Conservation (phyloP, 768 basidiomycete species). For the Auricularia cornea region DNA sequence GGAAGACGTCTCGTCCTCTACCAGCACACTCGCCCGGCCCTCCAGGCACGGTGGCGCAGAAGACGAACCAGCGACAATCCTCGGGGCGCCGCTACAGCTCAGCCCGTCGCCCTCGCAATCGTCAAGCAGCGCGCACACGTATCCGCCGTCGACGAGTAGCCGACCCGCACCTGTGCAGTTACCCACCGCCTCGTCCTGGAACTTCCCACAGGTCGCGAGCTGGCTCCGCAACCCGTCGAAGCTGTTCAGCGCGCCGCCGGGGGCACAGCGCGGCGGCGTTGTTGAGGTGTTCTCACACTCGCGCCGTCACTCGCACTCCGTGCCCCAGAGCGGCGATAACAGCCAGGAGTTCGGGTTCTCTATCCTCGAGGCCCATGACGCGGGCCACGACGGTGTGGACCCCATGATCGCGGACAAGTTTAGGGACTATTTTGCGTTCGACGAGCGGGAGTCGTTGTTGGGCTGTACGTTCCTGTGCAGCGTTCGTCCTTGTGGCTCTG, state of each 20-base stretch:
- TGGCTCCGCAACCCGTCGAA: conserved; percentile 45
- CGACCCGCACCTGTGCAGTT: neutral
- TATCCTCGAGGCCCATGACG: conserved; percentile 67
- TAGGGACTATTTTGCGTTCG: conserved; percentile 71
- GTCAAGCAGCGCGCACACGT: neutral
- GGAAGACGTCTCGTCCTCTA: neutral
- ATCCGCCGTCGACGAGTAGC: neutral
- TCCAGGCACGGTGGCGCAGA: neutral
- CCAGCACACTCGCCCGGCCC: neutral
- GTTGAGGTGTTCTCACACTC: neutral
- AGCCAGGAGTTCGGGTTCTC: conserved; percentile 61
- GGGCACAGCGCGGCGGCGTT: neutral
- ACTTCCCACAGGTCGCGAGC: conserved; percentile 39
- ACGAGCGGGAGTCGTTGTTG: conserved; percentile 77
- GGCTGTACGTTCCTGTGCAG: conserved; percentile 57
- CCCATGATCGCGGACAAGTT: conserved; percentile 67
- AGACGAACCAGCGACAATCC: conserved; percentile 19
- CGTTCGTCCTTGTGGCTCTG: conserved; percentile 10
- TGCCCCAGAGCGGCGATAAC: neutral
- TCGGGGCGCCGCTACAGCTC: conserved; percentile 11
- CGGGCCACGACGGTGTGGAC: conserved; percentile 38
- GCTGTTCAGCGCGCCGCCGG: conserved; percentile 6
- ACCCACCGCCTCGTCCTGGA: neutral
- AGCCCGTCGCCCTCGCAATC: neutral
- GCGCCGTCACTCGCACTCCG: neutral